Evolutionary conservation across 2,329 filamentous ascomycete species (phyloP), one percentile per base, ranked within the genome.

Genomic region (Exophiala bonariae): DNA sequence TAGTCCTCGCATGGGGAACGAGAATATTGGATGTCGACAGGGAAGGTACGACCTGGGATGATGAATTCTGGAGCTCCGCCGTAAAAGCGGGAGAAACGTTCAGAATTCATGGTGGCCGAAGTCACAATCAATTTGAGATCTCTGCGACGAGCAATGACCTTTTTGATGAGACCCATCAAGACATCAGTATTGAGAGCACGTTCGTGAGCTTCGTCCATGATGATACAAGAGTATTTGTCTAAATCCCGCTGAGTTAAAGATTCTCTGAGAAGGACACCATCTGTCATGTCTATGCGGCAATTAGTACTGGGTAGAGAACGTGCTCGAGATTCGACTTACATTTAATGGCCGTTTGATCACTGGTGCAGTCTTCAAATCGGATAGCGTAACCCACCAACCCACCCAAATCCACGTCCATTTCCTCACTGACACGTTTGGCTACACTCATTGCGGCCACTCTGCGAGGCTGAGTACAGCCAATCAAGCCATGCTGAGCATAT

Each of bases 161-260:
- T 99, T 68, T 97, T 99, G 72, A 99, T 92, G 20, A 99, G 72
- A 1, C 93, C 93, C 88, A 99, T 96, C 11, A 99, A 73, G 14
- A 99, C 92, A 66, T 99, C 93, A 0, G 93, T 99, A 63, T 99
- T 97, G 40, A 99, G 72, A 1, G 93, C 92, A 66, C 93, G 82
- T 69, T 99, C 93, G 77, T 99, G 93, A 3, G 93, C 95, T 73
- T 99, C 93, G 64, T 99, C 93, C 93, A 99, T 99, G 68, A 99
- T 99, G 61, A 99, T 90, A 65, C 91, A 96, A 11, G 92, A 96
- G 66, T 99, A 99, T 56, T 89, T 88, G 67, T 97, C 93, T 36
- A 99, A 76, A 65, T 99, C 92, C 5, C 86, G 82, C 66, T 97
- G 92, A 50, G 90, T 91, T 9, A 99, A 77, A 4, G 90, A 96